phyloP scores from a whole-genome alignment of 805 yeast species.

The Vanderwaltozyma yarrowii region DNA sequence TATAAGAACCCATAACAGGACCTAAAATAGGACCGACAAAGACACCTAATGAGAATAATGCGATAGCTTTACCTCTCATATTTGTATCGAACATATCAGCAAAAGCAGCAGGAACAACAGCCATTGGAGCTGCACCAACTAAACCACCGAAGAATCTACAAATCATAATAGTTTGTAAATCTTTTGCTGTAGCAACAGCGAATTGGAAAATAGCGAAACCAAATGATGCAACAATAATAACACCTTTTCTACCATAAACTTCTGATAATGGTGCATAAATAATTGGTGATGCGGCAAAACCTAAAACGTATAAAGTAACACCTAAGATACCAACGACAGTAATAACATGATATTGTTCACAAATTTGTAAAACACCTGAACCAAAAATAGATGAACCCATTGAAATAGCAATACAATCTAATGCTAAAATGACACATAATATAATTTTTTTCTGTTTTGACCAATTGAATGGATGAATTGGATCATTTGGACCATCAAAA shows the following conservation, averaged over 20 bases:
- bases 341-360: conserved; percentile 48
- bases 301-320: conserved; percentile 75
- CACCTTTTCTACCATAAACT: conserved; percentile 57
- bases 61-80: conserved; percentile 66
- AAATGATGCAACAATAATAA: conserved; percentile 46
- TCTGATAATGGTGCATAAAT: conserved; percentile 88
- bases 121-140: conserved; percentile 77
- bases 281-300: conserved; percentile 89
- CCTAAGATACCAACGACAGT: conserved; percentile 63
- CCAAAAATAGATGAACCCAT: conserved; percentile 80
- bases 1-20: conserved; percentile 68
- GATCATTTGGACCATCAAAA: conserved; percentile 71
- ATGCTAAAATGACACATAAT: conserved; percentile 36
- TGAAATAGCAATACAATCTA: conserved; percentile 40
- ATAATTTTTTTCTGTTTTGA: conserved; percentile 34
- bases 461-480: conserved; percentile 74
- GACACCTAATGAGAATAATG: conserved; percentile 61
- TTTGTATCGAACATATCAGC: conserved; percentile 66
- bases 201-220: conserved; percentile 52
- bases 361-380: conserved; percentile 41
- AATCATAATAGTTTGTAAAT: conserved; percentile 65
- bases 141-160: conserved; percentile 75
- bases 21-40: conserved; percentile 75
- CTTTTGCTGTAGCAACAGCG: conserved; percentile 70
- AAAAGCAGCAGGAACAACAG: conserved; percentile 78